phyloP scores from a whole-genome alignment of 495 filamentous ascomycete genomes.

The Neurospora sp. region DNA sequence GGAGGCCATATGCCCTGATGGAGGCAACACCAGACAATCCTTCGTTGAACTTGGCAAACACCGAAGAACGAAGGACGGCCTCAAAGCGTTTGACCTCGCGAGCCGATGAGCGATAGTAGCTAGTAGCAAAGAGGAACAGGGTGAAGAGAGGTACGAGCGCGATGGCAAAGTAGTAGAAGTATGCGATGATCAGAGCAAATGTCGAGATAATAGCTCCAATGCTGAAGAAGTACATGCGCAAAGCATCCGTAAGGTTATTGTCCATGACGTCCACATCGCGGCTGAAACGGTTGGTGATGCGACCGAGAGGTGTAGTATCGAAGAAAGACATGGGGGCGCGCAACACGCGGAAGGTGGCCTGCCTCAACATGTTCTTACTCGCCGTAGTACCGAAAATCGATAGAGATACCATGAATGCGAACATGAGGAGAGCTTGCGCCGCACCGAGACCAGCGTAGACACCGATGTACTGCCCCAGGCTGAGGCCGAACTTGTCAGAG shows the following conservation, averaged over 20 bases:
- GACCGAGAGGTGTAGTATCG: conserved; percentile 90
- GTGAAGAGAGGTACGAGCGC: conserved; percentile 74
- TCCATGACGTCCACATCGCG: conserved; percentile 95
- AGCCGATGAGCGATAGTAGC: conserved; percentile 84
- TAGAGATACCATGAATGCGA: conserved; percentile 49
- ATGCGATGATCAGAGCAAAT: conserved; percentile 80
- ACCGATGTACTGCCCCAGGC: conserved; percentile 68
- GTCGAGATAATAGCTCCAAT: conserved; percentile 68
- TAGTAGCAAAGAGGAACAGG: conserved; percentile 71
- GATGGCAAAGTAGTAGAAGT: conserved; percentile 90
- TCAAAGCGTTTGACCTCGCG: conserved; percentile 93
- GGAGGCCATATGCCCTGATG: conserved; percentile 81
- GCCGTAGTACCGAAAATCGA: conserved; percentile 72
- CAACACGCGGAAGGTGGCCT: conserved; percentile 72
- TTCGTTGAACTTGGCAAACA: conserved; percentile 90
- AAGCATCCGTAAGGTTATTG: conserved; percentile 79
- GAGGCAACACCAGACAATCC: conserved; percentile 71
- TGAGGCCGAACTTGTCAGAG: conserved; percentile 56
- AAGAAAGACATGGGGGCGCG: conserved; percentile 96
- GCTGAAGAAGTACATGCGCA: conserved; percentile 88
- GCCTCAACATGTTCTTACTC: conserved; percentile 70
- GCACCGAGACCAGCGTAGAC: conserved; percentile 73
- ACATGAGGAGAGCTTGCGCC: conserved; percentile 67
- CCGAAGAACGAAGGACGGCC: conserved; percentile 70
- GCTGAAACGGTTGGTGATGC: conserved; percentile 94